These are phyloP conservation scores for Massarina eburnea DNA, from an alignment of 2,329 filamentous ascomycete species.

Conservation along the genomic window DNA sequence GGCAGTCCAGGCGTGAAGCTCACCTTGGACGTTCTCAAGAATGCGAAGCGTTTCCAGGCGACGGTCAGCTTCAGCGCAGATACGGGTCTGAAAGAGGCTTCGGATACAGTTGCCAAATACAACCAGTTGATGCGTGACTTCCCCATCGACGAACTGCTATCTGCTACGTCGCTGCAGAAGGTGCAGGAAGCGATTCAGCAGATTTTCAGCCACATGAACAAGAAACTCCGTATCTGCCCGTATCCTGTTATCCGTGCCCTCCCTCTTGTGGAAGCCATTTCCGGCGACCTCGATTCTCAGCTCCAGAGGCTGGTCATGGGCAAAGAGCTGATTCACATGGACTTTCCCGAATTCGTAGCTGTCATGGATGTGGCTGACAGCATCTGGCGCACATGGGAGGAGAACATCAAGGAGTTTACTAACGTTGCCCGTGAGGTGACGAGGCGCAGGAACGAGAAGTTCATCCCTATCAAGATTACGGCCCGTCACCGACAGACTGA, in stretches of 20 bases:
- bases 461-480: constrained; percentile 95
- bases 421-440: constrained; percentile 96
- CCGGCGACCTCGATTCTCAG: constrained; percentile 83
- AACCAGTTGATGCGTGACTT: constrained; percentile 99
- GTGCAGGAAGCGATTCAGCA: constrained; percentile 84
- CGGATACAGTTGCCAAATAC: constrained; percentile 96
- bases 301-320: constrained; percentile 85
- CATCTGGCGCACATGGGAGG: constrained; percentile 93
- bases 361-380: constrained; percentile 81
- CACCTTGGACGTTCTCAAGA: constrained; percentile 91
- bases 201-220: constrained; percentile 94
- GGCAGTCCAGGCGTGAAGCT: constrained; percentile 84
- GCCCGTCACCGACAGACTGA: constrained; percentile 87
- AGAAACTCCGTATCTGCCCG: constrained; percentile 93
- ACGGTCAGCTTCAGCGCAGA: constrained; percentile 96
- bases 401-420: constrained; percentile 95
- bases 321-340: constrained; percentile 84
- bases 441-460: constrained; percentile 90
- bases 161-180: constrained; percentile 85
- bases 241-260: constrained; percentile 92
- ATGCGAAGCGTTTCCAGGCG: constrained; percentile 96
- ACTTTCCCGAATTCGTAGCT: constrained; percentile 84
- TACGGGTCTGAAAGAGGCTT: constrained; percentile 92
- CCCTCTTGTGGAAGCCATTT: constrained; percentile 95
- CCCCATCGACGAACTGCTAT: constrained; percentile 89